These are phyloP conservation scores for Exophiala aquamarina DNA, from an alignment of 2,329 filamentous ascomycete species.

Conservation along the genomic window DNA sequence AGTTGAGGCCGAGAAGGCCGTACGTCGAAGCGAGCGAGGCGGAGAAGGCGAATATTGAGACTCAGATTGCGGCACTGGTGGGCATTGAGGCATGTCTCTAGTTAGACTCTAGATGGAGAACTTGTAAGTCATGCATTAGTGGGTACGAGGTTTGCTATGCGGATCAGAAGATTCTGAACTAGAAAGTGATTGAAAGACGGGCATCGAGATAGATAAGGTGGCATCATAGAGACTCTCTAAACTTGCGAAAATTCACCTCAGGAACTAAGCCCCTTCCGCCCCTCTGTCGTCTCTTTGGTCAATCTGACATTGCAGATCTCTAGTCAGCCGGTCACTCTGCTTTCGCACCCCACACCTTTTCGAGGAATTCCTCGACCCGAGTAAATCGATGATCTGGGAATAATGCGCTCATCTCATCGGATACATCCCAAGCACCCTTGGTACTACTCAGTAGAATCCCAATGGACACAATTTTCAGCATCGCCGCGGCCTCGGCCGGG, in stretches of 20 bases:
- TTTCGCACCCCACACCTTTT: slow-evolving; percentile 30
- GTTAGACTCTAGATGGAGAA: no score
- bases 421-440: slow-evolving; percentile 29
- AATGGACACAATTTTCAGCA: slow-evolving; percentile 25
- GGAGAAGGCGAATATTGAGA: slow-evolving; percentile 42
- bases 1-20: slow-evolving; percentile 57
- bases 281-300: no score
- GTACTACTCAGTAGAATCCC: slow-evolving; percentile 30
- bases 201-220: no score
- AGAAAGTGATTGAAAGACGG: no score
- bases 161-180: no score
- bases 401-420: slow-evolving; percentile 38
- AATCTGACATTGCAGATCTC: no score
- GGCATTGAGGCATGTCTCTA: slow-evolving; percentile 38
- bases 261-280: no score
- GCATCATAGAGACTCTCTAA: no score
- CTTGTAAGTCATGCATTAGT: no score
- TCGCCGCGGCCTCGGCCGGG: slow-evolving; percentile 27
- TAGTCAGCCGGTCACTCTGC: no score
- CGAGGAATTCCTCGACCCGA: slow-evolving; percentile 32
- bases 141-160: no score
- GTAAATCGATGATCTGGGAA: slow-evolving; percentile 38
- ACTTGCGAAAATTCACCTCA: no score
- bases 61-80: slow-evolving; percentile 42
- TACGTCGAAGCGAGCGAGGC: slow-evolving; percentile 51